phyloP scores from a whole-genome alignment of 768 basidiomycete species.

The Chalciporus piperatus region DNA sequence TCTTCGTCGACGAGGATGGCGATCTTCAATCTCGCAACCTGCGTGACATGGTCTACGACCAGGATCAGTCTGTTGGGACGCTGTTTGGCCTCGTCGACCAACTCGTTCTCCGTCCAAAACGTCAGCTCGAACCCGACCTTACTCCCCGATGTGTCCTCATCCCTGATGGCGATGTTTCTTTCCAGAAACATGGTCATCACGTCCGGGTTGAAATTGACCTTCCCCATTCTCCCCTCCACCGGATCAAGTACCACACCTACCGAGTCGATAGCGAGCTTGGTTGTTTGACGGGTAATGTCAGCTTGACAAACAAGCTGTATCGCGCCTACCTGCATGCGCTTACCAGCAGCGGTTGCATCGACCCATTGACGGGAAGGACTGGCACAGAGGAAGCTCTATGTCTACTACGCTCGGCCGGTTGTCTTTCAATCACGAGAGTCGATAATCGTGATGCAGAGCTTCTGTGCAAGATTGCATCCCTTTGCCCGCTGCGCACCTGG shows the following conservation, averaged over 20 bases:
- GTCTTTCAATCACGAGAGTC: conserved; percentile 38
- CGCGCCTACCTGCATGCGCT: conserved; percentile 43
- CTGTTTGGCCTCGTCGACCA: conserved; percentile 39
- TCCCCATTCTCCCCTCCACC: background rate
- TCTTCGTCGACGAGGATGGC: conserved; percentile 28
- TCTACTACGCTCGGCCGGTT: conserved; percentile 36
- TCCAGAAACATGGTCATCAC: conserved; percentile 4
- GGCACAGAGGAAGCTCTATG: conserved; percentile 43
- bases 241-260: conserved; percentile 23
- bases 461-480: conserved; percentile 29
- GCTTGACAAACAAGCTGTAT: conserved; percentile 31
- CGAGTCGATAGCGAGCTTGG: conserved; percentile 28
- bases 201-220: conserved; percentile 8
- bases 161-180: conserved; percentile 26
- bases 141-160: conserved; percentile 29
- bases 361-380: conserved; percentile 40
- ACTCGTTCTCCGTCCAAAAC: conserved; percentile 34
- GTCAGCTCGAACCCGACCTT: background rate
- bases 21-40: conserved; percentile 37
- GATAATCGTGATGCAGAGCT: conserved; percentile 24
- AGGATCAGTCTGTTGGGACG: conserved; percentile 36
- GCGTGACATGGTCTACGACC: conserved; percentile 36
- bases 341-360: conserved; percentile 37
- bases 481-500: conserved; percentile 36
- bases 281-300: conserved; percentile 22